These are phyloP conservation scores for Sextonia rubra DNA, from an alignment of 164 flowering plant species.

Conservation along the genomic window DNA sequence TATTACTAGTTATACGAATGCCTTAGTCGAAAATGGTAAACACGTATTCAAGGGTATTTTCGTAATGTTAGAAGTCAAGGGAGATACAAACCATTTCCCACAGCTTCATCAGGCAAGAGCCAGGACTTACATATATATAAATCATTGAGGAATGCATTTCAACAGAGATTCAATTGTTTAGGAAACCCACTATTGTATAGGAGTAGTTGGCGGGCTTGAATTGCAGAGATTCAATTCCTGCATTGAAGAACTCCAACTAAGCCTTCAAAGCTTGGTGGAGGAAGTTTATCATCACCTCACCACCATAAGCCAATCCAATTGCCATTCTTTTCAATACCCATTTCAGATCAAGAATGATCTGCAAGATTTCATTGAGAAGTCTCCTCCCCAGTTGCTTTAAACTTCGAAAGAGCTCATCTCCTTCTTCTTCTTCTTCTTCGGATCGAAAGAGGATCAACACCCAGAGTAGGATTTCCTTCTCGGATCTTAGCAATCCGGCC, in stretches of 20 bases:
- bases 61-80: neutral
- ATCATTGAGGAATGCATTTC: neutral
- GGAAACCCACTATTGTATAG: neutral
- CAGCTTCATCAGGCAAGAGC: neutral
- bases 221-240: neutral
- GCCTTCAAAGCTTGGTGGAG: neutral
- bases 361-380: constrained; percentile 19
- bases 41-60: neutral
- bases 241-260: neutral
- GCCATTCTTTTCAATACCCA: neutral
- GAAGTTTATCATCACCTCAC: neutral
- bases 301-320: neutral
- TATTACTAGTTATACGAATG: neutral
- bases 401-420: constrained; percentile 3
- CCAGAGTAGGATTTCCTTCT: constrained; percentile 50
- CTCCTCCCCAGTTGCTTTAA: constrained; percentile 30
- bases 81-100: neutral
- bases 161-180: no score
- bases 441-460: constrained; percentile 13
- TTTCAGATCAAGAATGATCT: neutral
- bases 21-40: neutral
- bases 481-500: constrained; percentile 48
- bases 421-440: constrained; percentile 4
- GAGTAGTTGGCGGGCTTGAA: neutral
- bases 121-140: neutral